These are phyloP conservation scores for Cyathus striatus DNA, from an alignment of 768 basidiomycete species.

Conservation along the genomic window DNA sequence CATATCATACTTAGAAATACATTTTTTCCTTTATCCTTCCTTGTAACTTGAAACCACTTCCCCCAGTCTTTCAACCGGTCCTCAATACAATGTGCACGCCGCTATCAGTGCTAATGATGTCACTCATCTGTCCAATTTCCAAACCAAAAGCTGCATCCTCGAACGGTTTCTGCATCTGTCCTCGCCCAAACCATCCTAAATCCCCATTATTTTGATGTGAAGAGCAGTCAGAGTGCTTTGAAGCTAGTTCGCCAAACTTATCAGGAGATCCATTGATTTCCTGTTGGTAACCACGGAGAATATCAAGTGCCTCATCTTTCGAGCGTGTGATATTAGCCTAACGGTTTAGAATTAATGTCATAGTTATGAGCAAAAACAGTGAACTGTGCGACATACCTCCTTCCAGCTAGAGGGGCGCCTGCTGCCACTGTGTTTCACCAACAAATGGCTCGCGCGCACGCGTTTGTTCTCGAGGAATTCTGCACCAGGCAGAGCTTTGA, in stretches of 20 bases:
- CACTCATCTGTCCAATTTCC: constrained; percentile 72
- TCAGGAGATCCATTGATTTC: constrained; percentile 52
- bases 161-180: constrained; percentile 97
- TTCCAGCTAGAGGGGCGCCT: constrained; percentile 81
- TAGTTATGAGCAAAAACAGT: not conserved
- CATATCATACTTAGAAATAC: no score
- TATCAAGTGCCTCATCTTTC: constrained; percentile 85
- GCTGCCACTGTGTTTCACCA: constrained; percentile 87
- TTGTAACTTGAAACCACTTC: not conserved
- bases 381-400: constrained; percentile 49
- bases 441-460: constrained; percentile 91
- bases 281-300: constrained; percentile 58
- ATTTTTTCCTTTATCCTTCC: not conserved
- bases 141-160: constrained; percentile 82
- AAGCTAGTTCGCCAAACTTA: constrained; percentile 76
- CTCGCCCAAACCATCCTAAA: constrained; percentile 78
- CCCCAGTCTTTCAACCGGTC: constrained; percentile 56
- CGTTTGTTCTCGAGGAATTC: constrained; percentile 39
- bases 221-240: constrained; percentile 81
- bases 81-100: constrained; percentile 93
- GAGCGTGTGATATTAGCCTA: constrained; percentile 77
- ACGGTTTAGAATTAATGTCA: constrained; percentile 2
- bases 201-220: constrained; percentile 82
- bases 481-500: constrained; percentile 64
- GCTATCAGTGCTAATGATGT: constrained; percentile 83